A percentile compares a stretch with the other conserved stretches of the same genome.
phyloP scores from a whole-genome alignment of 2,329 filamentous ascomycete genomes.

The Diaporthe amygdali region DNA sequence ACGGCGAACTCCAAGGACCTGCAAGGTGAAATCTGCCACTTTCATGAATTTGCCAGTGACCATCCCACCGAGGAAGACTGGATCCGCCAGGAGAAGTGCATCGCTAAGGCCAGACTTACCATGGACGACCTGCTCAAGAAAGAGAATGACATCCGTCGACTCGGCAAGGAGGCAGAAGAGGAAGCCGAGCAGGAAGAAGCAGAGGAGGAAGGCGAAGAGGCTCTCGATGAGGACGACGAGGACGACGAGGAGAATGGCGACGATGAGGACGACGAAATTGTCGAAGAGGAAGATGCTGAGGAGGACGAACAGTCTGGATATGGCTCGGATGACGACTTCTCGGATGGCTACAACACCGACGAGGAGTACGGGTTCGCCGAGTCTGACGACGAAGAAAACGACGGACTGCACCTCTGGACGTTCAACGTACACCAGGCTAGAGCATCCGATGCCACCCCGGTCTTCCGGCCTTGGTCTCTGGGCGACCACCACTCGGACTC shows the following conservation, averaged over 20 bases:
- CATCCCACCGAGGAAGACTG: constrained; percentile 86
- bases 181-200: constrained; percentile 80
- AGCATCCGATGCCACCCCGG: constrained; percentile 41
- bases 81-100: constrained; percentile 73
- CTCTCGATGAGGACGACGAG: constrained; percentile 47
- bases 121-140: constrained; percentile 89
- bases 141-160: constrained; percentile 84
- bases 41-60: constrained; percentile 92
- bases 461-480: constrained; percentile 45
- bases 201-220: constrained; percentile 53
- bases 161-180: constrained; percentile 90
- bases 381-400: constrained; percentile 71
- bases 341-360: constrained; percentile 76
- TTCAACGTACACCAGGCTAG: constrained; percentile 38
- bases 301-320: constrained; percentile 67
- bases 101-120: constrained; percentile 74
- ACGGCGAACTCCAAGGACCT: constrained; percentile 56
- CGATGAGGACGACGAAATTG: constrained; percentile 54
- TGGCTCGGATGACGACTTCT: constrained; percentile 59
- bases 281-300: constrained; percentile 55
- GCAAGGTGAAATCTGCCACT: constrained; percentile 64
- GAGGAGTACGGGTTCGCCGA: constrained; percentile 73
- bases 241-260: constrained; percentile 53
- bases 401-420: constrained; percentile 69
- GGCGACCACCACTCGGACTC: constrained; percentile 63